A percentile compares a stretch with the other conserved stretches of the same genome.
Conservation (phyloP, 2,329 filamentous ascomycete genomes). For the Magnaporthiopsis incrustans region DNA sequence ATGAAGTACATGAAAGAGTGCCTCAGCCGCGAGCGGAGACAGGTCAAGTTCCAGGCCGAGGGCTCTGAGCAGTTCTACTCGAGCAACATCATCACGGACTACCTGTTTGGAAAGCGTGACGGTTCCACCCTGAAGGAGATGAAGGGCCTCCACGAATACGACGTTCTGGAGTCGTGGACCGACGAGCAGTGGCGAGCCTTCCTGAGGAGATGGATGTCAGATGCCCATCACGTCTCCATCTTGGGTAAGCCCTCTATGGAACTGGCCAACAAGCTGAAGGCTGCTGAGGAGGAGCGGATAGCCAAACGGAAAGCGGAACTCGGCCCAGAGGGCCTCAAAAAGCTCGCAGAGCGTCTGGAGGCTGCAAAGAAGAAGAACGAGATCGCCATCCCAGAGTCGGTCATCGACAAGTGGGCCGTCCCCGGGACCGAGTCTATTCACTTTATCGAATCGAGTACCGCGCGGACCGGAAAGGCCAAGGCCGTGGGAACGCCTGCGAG, state of each 20-base stretch:
- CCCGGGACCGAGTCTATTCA: conserved; percentile 86
- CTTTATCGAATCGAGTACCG: conserved; percentile 83
- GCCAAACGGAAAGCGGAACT: conserved; percentile 70
- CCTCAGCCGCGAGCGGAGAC: conserved; percentile 70
- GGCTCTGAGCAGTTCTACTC: conserved; percentile 74
- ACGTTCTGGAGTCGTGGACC: conserved; percentile 68
- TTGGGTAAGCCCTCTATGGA: conserved; percentile 78
- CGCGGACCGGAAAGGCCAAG: conserved; percentile 70
- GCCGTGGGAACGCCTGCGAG: conserved; percentile 61
- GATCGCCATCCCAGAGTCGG: conserved; percentile 68
- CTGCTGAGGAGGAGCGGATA: conserved; percentile 70
- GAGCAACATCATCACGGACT: conserved; percentile 81
- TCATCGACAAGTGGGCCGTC: conserved; percentile 76
- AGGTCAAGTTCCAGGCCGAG: conserved; percentile 78
- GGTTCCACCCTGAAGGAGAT: conserved; percentile 66
- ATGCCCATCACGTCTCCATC: conserved; percentile 80
- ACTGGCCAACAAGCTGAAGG: conserved; percentile 73
- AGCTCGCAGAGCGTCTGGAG: conserved; percentile 68
- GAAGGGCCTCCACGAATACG: conserved; percentile 49
- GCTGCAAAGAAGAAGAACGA: conserved; percentile 84
- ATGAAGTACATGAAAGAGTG: conserved; percentile 88
- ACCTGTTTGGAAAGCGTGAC: conserved; percentile 79
- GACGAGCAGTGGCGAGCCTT: conserved; percentile 80
- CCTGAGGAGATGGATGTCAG: conserved; percentile 73
- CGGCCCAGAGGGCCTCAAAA: conserved; percentile 72